phyloP scores from a whole-genome alignment of 768 basidiomycete species.

The Cystobasidium onofrii region DNA sequence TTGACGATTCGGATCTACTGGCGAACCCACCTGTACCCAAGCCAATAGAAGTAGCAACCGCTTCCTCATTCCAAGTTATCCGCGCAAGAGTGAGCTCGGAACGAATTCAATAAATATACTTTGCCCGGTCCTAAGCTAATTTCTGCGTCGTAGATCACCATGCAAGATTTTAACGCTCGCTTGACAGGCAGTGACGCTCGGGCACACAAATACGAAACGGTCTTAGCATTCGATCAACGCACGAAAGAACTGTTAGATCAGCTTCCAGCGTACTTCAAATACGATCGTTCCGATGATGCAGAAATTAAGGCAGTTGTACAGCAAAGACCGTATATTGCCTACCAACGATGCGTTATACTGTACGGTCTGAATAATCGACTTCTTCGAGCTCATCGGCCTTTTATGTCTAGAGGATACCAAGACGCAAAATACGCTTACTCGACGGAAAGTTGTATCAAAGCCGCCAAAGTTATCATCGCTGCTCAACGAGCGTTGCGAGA shows the following conservation, averaged over 20 bases:
- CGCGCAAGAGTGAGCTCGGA: constrained; percentile 20
- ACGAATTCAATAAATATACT: background rate
- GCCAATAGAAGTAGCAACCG: constrained; percentile 18
- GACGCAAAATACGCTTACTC: constrained; percentile 29
- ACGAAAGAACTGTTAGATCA: constrained; percentile 12
- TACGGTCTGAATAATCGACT: constrained; percentile 30
- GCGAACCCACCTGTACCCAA: constrained; percentile 28
- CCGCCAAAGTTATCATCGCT: constrained; percentile 30
- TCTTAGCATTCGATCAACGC: constrained; percentile 31
- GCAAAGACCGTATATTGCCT: constrained; percentile 24
- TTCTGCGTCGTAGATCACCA: background rate
- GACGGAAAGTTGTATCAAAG: constrained; percentile 26
- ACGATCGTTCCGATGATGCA: constrained; percentile 29
- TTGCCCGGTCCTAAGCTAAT: background rate
- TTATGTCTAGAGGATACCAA: constrained; percentile 24
- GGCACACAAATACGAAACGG: constrained; percentile 28
- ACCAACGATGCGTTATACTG: constrained; percentile 27
- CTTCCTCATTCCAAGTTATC: constrained; percentile 28
- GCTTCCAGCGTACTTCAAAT: constrained; percentile 28
- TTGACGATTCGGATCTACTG: constrained; percentile 21
- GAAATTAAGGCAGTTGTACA: constrained; percentile 9
- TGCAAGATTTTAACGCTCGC: constrained; percentile 17
- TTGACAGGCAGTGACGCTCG: constrained; percentile 23
- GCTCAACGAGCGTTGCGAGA: constrained; percentile 23
- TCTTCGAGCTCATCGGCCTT: constrained; percentile 25